Evolutionary conservation across 306 rosid species (phyloP), one percentile per base, ranked within the genome.

Genomic region (Begonia loranthoides): DNA sequence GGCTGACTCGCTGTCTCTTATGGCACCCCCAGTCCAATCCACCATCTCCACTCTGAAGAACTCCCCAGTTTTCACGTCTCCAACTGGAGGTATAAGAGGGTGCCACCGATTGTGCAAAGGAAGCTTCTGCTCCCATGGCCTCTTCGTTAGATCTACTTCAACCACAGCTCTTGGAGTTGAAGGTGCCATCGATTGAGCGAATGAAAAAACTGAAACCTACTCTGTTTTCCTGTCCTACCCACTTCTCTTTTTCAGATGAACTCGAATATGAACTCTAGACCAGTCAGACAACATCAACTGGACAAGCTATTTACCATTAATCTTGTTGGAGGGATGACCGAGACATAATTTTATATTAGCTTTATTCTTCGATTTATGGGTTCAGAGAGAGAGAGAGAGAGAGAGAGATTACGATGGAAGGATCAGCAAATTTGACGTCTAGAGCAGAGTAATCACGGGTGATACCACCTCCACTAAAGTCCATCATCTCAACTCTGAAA

Each of bases 61-160:
- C 64, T 81, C 69, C 52, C 67, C 76, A 3, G 71, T 54, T 16
- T 59, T 55, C 40, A 62, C 82, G 52, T 76, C 83, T 3, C 77
- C 75, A 52, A 73, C 73, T 1, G 75, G 69, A 15, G 84, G 88
- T 70, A 88, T 75, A 41, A 45, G 46, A 38, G 93, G 88, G 66
- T 88, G 94, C 96, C 94, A 88, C 51, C 88, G 76, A 76, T 88
- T 88, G 70, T 88, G 96, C 50, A 81, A 88, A 16, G 88, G 82
- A 19, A 66, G 60, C 13, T 66, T 69, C 65, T 84, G 96, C 48
- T 81, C 82, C 82, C 79, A 84, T 60, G 96, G 80, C 69, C 77
- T 76, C 52, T 66, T 73, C 53, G 70, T 79, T 21, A 84, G 55
- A 64, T 88, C 88, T 67, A 88, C 59, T 13, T 92, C 74, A 62